These are phyloP conservation scores for Dioscorea dumetorum DNA, from an alignment of 106 monocot genomes.

Conservation along the genomic window DNA sequence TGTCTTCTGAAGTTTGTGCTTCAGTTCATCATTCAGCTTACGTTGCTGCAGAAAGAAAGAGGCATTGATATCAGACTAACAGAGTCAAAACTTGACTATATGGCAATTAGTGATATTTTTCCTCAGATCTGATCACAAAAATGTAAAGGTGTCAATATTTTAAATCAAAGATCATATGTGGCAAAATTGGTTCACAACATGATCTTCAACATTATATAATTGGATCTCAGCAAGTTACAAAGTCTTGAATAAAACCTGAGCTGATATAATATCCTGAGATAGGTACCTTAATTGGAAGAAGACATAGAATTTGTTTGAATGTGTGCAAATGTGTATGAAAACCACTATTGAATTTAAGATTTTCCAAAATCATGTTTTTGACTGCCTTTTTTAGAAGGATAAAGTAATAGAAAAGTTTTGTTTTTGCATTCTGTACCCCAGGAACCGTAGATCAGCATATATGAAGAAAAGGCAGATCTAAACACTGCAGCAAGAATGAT, in stretches of 20 bases:
- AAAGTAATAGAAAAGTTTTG: neutral
- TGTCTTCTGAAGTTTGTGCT: slow-evolving; percentile 8
- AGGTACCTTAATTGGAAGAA: neutral
- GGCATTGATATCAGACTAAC: neutral
- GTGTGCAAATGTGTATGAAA: neutral
- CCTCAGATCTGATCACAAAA: neutral
- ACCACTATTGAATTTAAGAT: neutral
- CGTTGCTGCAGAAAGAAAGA: neutral
- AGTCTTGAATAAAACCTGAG: neutral
- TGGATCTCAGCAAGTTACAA: neutral
- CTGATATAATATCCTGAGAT: neutral
- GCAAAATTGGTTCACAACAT: neutral
- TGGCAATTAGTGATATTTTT: neutral
- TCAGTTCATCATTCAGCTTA: neutral
- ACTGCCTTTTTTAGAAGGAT: too few relatives aligned
- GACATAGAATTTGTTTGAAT: neutral
- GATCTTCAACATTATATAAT: neutral
- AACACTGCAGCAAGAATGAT: neutral
- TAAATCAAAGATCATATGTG: neutral
- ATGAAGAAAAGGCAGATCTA: neutral
- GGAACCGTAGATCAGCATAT: neutral
- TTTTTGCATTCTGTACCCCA: neutral
- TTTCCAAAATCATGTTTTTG: neutral
- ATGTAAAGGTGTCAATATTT: neutral
- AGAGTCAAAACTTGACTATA: neutral